Evolutionary conservation across 345 rosid genomes (phyloP).

Genomic region (Eutrema yunnanense): DNA sequence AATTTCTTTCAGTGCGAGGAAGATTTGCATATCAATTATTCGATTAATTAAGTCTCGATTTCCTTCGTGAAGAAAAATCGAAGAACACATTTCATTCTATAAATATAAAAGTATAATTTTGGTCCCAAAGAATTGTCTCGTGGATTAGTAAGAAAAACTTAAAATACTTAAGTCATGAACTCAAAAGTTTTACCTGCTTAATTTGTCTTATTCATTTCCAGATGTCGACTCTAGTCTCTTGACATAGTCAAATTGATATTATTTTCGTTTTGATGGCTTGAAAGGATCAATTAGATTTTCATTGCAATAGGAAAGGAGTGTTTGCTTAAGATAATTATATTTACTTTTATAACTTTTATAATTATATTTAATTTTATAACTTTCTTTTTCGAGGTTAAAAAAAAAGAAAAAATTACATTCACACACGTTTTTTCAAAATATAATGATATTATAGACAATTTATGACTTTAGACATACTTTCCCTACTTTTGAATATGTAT

Average conservation of each 20-base stretch:
- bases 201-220: constrained; percentile 5
- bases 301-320: not conserved
- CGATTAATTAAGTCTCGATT: not conserved
- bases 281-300: not conserved
- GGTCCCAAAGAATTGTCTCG: not conserved
- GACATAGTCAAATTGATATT: not conserved
- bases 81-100: not conserved
- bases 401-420: too few species aligned
- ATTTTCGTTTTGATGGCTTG: not conserved
- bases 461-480: too few species aligned
- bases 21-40: not conserved
- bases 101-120: not conserved
- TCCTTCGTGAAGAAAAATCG: not conserved
- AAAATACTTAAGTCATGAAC: not conserved
- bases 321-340: not conserved
- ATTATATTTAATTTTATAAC: not conserved
- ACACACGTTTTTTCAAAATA: too few species aligned
- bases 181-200: constrained; percentile 12
- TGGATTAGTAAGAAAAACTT: not conserved
- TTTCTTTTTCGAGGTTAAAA: not conserved
- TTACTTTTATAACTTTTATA: not conserved
- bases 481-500: too few species aligned
- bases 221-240: not conserved
- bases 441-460: too few species aligned
- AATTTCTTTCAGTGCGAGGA: not conserved